Conservation (phyloP, 2,329 filamentous ascomycete species). For the Pseudogymnoascus sp. region DNA sequence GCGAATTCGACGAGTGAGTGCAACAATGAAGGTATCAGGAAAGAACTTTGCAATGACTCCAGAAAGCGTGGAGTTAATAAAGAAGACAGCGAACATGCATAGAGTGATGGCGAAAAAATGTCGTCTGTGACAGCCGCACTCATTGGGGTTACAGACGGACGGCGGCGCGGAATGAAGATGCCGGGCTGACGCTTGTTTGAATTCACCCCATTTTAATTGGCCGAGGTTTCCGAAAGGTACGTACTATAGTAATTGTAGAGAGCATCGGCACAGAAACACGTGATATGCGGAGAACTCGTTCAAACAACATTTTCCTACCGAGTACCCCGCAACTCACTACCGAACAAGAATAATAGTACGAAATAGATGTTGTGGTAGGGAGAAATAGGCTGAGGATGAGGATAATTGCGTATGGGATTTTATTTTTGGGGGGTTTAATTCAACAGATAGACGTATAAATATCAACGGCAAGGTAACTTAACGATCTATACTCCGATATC, state of each 20-base stretch:
- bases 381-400: background rate
- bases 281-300: constrained; percentile 1
- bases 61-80: background rate
- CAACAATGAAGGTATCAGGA: background rate
- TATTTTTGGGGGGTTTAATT: background rate
- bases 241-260: background rate
- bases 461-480: too few relatives aligned
- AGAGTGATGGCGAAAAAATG: background rate
- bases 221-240: constrained; percentile 1
- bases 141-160: background rate
- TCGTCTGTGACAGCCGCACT: constrained; percentile 4
- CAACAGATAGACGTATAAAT: too few relatives aligned
- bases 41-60: background rate
- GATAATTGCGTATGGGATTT: background rate
- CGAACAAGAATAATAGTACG: background rate
- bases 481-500: background rate
- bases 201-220: constrained; percentile 4
- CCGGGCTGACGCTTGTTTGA: background rate
- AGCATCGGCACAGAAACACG: background rate
- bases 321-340: background rate
- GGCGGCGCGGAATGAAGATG: background rate
- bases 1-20: background rate
- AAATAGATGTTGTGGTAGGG: background rate
- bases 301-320: background rate
- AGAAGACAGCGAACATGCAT: constrained; percentile 1